Percentiles rank a stretch among this genome's conserved stretches.
These are phyloP conservation scores for Stereocaulon alpinum DNA, from an alignment of 495 filamentous ascomycete genomes.

Conservation along the genomic window DNA sequence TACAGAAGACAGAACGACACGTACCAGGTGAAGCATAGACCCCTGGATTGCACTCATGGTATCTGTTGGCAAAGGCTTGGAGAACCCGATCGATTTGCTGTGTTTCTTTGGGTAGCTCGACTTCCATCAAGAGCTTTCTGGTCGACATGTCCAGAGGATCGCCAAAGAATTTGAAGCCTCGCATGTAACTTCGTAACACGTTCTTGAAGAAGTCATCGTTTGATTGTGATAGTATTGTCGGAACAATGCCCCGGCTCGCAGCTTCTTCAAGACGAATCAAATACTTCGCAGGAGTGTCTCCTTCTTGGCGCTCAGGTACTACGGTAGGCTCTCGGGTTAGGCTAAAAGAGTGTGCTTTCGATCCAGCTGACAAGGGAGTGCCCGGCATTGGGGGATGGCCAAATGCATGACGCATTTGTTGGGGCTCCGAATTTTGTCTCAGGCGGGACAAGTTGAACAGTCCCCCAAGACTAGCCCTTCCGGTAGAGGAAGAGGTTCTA, in stretches of 20 bases:
- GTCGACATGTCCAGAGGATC: constrained; percentile 98
- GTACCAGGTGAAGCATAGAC: constrained; percentile 75
- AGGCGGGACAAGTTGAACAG: constrained; percentile 68
- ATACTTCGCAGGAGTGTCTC: constrained; percentile 85
- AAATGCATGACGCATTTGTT: constrained; percentile 51
- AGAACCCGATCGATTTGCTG: constrained; percentile 95
- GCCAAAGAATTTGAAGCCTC: constrained; percentile 84
- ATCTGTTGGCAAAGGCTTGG: constrained; percentile 89
- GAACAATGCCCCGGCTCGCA: constrained; percentile 67
- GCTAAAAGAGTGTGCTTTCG: constrained; percentile 62
- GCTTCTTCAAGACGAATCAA: constrained; percentile 69
- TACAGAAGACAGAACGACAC: constrained; percentile 2
- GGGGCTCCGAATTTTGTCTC: constrained; percentile 64
- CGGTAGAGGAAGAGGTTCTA: constrained; percentile 71
- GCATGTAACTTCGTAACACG: constrained; percentile 87
- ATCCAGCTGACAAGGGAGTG: constrained; percentile 54
- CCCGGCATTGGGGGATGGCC: constrained; percentile 40
- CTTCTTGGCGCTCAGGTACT: constrained; percentile 71
- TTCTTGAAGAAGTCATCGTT: constrained; percentile 72
- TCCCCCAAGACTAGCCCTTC: constrained; percentile 82
- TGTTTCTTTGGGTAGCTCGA: constrained; percentile 90
- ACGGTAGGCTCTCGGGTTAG: constrained; percentile 51
- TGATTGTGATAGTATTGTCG: constrained; percentile 70
- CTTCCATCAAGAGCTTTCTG: constrained; percentile 90
- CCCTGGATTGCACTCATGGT: constrained; percentile 96